Evolutionary conservation across 1,284 basidiomycete species (phyloP).

Genomic region (Schizopora paradoxa): DNA sequence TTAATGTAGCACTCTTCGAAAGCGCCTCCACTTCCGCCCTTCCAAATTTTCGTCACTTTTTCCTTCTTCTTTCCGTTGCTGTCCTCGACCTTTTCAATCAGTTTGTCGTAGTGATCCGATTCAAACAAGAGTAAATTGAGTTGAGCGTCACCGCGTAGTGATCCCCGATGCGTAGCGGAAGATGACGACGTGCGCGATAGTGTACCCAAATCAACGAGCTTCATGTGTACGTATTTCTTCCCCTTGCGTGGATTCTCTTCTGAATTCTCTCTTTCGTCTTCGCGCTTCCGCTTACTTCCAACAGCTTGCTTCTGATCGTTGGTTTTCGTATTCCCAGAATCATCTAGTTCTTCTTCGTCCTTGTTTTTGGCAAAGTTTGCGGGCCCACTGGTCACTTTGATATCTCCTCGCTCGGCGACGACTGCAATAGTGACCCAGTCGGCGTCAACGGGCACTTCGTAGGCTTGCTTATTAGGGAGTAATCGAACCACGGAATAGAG

Average conservation of each 20-base stretch:
- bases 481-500: slow-evolving; percentile 84
- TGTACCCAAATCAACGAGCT: slow-evolving; percentile 77
- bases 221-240: slow-evolving; percentile 84
- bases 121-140: slow-evolving; percentile 86
- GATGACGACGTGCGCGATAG: slow-evolving; percentile 44
- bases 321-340: slow-evolving; percentile 6
- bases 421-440: slow-evolving; percentile 93
- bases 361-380: slow-evolving; percentile 48
- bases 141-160: slow-evolving; percentile 73
- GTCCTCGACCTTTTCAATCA: slow-evolving; percentile 41
- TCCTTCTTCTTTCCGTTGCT: slow-evolving; percentile 31
- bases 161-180: slow-evolving; percentile 32
- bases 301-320: background rate
- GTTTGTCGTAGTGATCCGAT: slow-evolving; percentile 60
- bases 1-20: slow-evolving; percentile 82
- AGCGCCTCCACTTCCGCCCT: slow-evolving; percentile 87
- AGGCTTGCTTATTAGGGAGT: slow-evolving; percentile 72
- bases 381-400: slow-evolving; percentile 63
- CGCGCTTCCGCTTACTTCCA: slow-evolving; percentile 17
- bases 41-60: slow-evolving; percentile 59
- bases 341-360: slow-evolving; percentile 29
- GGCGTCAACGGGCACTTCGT: slow-evolving; percentile 85
- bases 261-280: slow-evolving; percentile 28
- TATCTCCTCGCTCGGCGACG: slow-evolving; percentile 76
- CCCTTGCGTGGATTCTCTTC: slow-evolving; percentile 37